Evolutionary conservation across 108 stramenopile genomes (phyloP), one percentile per base, ranked within the genome.

Genomic region (Ochromonas danica): DNA sequence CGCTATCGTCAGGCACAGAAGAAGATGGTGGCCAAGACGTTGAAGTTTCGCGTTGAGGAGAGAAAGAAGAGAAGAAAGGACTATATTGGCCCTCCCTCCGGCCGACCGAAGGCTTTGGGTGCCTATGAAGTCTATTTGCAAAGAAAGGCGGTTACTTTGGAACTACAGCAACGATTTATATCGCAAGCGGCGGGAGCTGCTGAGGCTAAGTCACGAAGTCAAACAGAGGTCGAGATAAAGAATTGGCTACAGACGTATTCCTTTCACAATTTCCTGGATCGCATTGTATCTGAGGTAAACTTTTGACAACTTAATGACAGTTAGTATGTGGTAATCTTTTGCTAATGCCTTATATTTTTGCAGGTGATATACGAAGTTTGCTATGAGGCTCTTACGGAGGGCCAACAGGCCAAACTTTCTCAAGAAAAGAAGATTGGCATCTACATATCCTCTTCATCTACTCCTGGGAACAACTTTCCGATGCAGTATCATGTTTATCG

Each of bases 401-500:
- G 72, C 36, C 14, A 33, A 28, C 17, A 3, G 6, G 72, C 72
- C 27, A 27, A 36, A 27, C 30, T 33, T 10, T 75, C 25, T 41
- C 14, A 3, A 6, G 72, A 75, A 33, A 75, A 57, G 28, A 60
- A 57, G 31, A 30, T 33, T 38, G 72, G 72, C 28, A 36, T 75
- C 10, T 75, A 30, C 40, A n/a, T n/a, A n/a, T n/a, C n/a, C n/a
- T n/a, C n/a, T n/a, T n/a, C n/a, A n/a, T n/a, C n/a, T n/a, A n/a
- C n/a, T n/a, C n/a, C n/a, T n/a, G n/a, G n/a, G n/a, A n/a, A n/a
- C n/a, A n/a, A n/a, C n/a, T 42, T 75, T 36, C 72, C 72, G 10
- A 75, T 75, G 72, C 72, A 75, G 72, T 75, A 75, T 36, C 43
- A 45, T 33, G 38, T 33, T 3, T 75, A 75, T 33, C 25, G 25